Evolutionary conservation across 208 protist species (phyloP).

Genomic region (Trypanosoma scelopori): DNA sequence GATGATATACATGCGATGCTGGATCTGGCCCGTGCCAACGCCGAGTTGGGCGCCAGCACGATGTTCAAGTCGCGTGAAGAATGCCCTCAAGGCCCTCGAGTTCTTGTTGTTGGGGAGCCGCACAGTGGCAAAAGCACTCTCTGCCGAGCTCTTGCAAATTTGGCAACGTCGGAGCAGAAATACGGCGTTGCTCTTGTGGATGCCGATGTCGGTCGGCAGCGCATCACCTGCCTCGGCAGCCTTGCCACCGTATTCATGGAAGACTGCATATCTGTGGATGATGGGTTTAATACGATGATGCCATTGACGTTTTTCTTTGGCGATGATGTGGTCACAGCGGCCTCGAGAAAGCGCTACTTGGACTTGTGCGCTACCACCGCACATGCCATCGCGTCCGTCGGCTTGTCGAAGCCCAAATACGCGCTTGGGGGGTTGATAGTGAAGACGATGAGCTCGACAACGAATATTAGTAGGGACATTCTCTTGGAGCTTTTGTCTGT

Average conservation of each 20-base stretch:
- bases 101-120: conserved; percentile 72
- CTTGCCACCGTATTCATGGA: conserved; percentile 66
- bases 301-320: conserved; percentile 84
- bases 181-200: conserved; percentile 69
- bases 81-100: conserved; percentile 42
- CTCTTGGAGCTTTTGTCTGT: conserved; percentile 71
- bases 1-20: conserved; percentile 61
- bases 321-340: conserved; percentile 37
- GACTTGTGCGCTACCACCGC: conserved; percentile 66
- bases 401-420: conserved; percentile 45
- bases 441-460: conserved; percentile 75
- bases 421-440: conserved; percentile 70
- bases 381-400: conserved; percentile 52
- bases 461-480: conserved; percentile 52
- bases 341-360: conserved; percentile 74
- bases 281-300: conserved; percentile 72
- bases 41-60: conserved; percentile 4
- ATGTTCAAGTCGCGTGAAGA: conserved; percentile 12
- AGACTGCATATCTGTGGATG: conserved; percentile 56
- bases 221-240: conserved; percentile 72
- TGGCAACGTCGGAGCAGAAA: conserved; percentile 36
- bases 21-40: conserved; percentile 51
- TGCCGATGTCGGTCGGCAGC: conserved; percentile 71
- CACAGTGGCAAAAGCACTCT: conserved; percentile 69
- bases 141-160: conserved; percentile 64